Evolutionary conservation across 495 filamentous ascomycete species (phyloP).

Genomic region (Penicillium atrosanguineum): DNA sequence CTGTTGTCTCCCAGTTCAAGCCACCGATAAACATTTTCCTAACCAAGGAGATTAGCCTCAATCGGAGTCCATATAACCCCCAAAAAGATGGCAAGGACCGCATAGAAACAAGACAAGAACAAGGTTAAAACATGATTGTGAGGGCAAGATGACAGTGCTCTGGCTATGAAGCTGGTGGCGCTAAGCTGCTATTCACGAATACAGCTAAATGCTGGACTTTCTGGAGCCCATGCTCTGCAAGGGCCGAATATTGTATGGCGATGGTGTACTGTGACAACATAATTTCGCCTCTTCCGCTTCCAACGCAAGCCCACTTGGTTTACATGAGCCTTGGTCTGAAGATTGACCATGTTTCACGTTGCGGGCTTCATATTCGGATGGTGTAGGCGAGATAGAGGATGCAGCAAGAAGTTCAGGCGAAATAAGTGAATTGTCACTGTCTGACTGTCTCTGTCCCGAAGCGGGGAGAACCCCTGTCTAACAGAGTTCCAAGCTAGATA

Average conservation of each 20-base stretch:
- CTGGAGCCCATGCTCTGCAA: background rate
- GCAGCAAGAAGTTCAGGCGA: constrained; percentile 37
- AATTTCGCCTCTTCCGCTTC: constrained; percentile 1
- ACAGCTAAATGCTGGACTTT: constrained; percentile 20
- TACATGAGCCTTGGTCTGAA: constrained; percentile 33
- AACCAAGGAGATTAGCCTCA: constrained; percentile 25
- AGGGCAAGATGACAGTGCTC: constrained; percentile 7
- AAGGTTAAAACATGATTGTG: background rate
- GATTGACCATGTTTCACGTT: constrained; percentile 17
- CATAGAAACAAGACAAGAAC: background rate
- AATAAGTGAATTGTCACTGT: constrained; percentile 45
- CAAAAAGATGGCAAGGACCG: background rate
- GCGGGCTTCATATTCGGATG: constrained; percentile 9
- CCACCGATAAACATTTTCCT: constrained; percentile 99
- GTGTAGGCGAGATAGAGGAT: constrained; percentile 13
- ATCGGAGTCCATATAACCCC: background rate
- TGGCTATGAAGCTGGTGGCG: constrained; percentile 17
- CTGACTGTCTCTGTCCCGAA: constrained; percentile 30
- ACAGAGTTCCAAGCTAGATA: constrained; percentile 50
- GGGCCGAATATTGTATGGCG: background rate
- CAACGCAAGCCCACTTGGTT: constrained; percentile 28
- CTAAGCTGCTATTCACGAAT: constrained; percentile 27
- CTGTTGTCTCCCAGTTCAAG: constrained; percentile 98
- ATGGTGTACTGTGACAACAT: background rate
- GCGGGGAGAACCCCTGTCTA: constrained; percentile 33